Evolutionary conservation across 176 grass and related monocot species (phyloP).

Genomic region (Aechmea fasciata): DNA sequence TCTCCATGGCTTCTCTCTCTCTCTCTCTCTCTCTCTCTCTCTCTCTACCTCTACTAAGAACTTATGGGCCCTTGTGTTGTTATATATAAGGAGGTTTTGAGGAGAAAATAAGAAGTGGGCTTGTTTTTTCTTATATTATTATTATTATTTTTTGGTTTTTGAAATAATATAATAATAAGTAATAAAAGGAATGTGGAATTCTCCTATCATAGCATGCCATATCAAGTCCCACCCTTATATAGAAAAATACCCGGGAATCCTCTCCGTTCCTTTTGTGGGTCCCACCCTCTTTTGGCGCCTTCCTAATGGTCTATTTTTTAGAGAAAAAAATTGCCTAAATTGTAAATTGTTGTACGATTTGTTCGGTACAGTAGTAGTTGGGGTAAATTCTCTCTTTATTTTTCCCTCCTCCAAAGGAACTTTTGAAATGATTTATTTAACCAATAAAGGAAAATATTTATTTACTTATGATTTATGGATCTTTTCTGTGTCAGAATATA

Average conservation of each 20-base stretch:
- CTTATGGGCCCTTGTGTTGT: not conserved
- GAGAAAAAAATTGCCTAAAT: not conserved
- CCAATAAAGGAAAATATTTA: not conserved
- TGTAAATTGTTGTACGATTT: not conserved
- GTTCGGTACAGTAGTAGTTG: not conserved
- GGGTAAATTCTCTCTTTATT: not conserved
- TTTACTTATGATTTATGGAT: too few species aligned
- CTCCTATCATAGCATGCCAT: not conserved
- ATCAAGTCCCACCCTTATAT: not conserved
- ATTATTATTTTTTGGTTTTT: not conserved
- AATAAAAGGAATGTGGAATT: slow-evolving; percentile 6
- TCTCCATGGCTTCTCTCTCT: not conserved
- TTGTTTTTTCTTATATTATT: not conserved
- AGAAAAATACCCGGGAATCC: not conserved
- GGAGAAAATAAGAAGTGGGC: too few species aligned
- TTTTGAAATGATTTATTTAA: not conserved
- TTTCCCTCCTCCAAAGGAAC: not conserved
- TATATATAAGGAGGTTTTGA: not conserved
- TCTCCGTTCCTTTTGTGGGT: not conserved
- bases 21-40: not conserved
- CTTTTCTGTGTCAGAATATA: too few species aligned
- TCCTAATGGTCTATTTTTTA: not conserved
- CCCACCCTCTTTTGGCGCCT: not conserved
- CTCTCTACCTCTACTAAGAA: not conserved
- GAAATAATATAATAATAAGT: slow-evolving; percentile 1